A percentile compares a stretch with the other conserved stretches of the same genome.
These are phyloP conservation scores for Microbotryum intermedium DNA, from an alignment of 1,284 basidiomycete genomes.

Conservation along the genomic window DNA sequence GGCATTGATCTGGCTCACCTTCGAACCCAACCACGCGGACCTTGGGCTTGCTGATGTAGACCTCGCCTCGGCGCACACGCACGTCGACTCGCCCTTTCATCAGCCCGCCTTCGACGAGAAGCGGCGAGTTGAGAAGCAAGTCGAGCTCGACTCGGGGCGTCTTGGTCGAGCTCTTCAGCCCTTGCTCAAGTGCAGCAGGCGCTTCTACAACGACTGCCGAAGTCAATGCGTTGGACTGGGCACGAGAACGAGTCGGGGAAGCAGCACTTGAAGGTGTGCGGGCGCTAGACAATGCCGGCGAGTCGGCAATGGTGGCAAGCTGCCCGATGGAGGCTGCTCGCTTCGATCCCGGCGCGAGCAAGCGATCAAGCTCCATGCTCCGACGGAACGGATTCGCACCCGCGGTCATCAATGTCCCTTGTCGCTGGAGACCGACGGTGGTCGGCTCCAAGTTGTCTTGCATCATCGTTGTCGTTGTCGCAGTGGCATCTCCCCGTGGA, in stretches of 20 bases:
- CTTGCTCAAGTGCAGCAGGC: slow-evolving; percentile 24
- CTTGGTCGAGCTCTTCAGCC: slow-evolving; percentile 46
- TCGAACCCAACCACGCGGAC: slow-evolving; percentile 82
- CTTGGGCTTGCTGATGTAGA: slow-evolving; percentile 70
- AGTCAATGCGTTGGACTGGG: neutral
- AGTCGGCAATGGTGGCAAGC: slow-evolving; percentile 4
- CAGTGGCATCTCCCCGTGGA: too few relatives aligned
- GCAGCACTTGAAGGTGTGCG: neutral
- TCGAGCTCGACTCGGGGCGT: slow-evolving; percentile 72
- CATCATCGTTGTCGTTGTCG: too few relatives aligned
- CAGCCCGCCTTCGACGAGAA: slow-evolving; percentile 71
- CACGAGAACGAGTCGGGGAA: neutral
- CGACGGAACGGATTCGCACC: slow-evolving; percentile 28
- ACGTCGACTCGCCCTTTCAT: slow-evolving; percentile 67
- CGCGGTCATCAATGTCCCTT: slow-evolving; percentile 28
- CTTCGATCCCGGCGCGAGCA: slow-evolving; percentile 17
- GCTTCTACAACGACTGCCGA: slow-evolving; percentile 7
- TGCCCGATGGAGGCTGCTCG: neutral
- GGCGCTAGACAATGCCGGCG: slow-evolving; percentile 6
- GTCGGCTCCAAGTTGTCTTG: too few relatives aligned
- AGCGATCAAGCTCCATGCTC: slow-evolving; percentile 30
- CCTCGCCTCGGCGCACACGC: slow-evolving; percentile 53
- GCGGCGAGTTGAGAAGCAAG: slow-evolving; percentile 64
- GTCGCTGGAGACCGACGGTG: slow-evolving; percentile 1
- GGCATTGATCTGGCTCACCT: slow-evolving; percentile 39